A percentile compares a stretch with the other conserved stretches of the same genome.
phyloP scores from a whole-genome alignment of 2,329 filamentous ascomycete species.

The Paecilomyces dactylethromorphus region DNA sequence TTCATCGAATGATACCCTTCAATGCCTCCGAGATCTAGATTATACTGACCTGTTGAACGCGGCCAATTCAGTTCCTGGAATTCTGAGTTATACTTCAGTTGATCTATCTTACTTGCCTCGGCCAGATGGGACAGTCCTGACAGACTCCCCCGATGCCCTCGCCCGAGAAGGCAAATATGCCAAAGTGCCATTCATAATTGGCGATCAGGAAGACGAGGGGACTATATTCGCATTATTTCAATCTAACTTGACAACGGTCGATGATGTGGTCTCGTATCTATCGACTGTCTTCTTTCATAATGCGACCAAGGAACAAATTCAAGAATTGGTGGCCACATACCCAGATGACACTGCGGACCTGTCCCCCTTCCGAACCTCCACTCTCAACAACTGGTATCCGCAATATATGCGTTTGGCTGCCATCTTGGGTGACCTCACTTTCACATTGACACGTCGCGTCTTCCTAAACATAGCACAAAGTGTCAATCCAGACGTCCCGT shows the following conservation, averaged over 20 bases:
- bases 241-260: slow-evolving; percentile 57
- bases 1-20: slow-evolving; percentile 35
- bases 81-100: slow-evolving; percentile 62
- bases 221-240: slow-evolving; percentile 68
- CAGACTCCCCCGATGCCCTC: slow-evolving; percentile 58
- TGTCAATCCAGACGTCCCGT: slow-evolving; percentile 49
- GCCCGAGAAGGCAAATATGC: slow-evolving; percentile 48
- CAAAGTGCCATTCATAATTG: slow-evolving; percentile 58
- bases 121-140: slow-evolving; percentile 20
- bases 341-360: slow-evolving; percentile 51
- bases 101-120: slow-evolving; percentile 59
- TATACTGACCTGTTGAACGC: slow-evolving; percentile 52
- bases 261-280: slow-evolving; percentile 57
- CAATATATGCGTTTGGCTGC: slow-evolving; percentile 72
- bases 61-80: slow-evolving; percentile 61
- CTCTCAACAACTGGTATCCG: slow-evolving; percentile 66
- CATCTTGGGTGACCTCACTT: slow-evolving; percentile 66
- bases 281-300: slow-evolving; percentile 55
- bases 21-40: slow-evolving; percentile 41
- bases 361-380: slow-evolving; percentile 64
- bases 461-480: slow-evolving; percentile 56
- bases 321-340: slow-evolving; percentile 58
- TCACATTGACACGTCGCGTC: slow-evolving; percentile 63
- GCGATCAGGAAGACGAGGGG: slow-evolving; percentile 75
- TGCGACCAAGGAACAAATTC: slow-evolving; percentile 43